Conservation (phyloP, 1,284 basidiomycete genomes). For the Trichosporon asahii region DNA sequence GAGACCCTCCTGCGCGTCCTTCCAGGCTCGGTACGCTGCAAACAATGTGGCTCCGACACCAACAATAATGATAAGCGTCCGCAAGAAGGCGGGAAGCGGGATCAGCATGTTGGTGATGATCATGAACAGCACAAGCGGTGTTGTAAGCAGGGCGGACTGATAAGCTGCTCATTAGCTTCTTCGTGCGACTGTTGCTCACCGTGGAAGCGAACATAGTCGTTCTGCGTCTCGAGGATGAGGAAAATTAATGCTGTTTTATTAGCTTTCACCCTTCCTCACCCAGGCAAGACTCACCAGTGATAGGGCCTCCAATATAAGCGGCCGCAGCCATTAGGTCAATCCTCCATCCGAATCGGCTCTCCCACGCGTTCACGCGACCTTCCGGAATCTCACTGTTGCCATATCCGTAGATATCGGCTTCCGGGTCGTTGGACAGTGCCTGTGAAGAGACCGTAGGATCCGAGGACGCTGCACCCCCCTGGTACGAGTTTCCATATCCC, state of each 20-base stretch:
- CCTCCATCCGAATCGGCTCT: conserved; percentile 66
- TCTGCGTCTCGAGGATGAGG: conserved; percentile 71
- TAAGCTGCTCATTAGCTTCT: conserved; percentile 58
- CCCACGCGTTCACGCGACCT: conserved; percentile 63
- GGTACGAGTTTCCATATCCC: conserved; percentile 55
- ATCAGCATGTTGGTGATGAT: conserved; percentile 62
- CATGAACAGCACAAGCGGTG: conserved; percentile 63
- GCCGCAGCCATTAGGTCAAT: conserved; percentile 67
- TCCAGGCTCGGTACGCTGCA: conserved; percentile 59
- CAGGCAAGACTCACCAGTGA: conserved; percentile 61
- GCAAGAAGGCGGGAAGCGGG: conserved; percentile 49
- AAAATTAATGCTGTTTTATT: conserved; percentile 59
- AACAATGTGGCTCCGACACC: conserved; percentile 33
- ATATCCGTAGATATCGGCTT: conserved; percentile 28
- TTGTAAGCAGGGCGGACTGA: conserved; percentile 70
- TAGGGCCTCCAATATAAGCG: conserved; percentile 67
- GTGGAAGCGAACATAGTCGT: conserved; percentile 76
- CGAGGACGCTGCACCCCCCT: conserved; percentile 58
- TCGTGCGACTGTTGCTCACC: conserved; percentile 53
- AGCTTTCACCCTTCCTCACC: not conserved
- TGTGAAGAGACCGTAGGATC: conserved; percentile 43
- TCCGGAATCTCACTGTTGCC: conserved; percentile 50
- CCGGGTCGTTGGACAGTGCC: conserved; percentile 45
- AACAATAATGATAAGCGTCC: conserved; percentile 32
- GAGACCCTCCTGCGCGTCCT: conserved; percentile 62